Evolutionary conservation across 2,329 filamentous ascomycete species (phyloP), one percentile per base, ranked within the genome.

Genomic region (Thermothelomyces thermophilus): DNA sequence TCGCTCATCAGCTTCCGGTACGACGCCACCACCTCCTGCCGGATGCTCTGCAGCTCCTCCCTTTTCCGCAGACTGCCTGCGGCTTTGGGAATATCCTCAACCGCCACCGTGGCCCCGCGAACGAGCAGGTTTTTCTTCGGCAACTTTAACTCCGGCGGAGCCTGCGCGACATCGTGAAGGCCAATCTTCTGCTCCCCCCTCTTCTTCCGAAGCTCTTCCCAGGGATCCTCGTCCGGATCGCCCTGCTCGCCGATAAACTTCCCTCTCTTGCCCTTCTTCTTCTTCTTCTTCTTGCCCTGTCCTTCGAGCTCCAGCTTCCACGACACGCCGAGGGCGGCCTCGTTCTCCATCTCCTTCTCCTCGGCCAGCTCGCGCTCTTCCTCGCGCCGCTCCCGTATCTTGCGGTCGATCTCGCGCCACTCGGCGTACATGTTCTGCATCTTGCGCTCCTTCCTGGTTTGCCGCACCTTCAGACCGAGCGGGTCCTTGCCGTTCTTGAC

Each of bases 381-480:
- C 40, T 84, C 82, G 47, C 77, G 78, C 58, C 79, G 73, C 44
- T 84, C 83, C 56, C 80, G 72, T 36, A 82, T 71, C 62, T 80
- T 81, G 45, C 71, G 72, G 19, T 86, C 84, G 60, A 84, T 78
- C 58, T 83, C 83, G 46, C 77, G 73, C 77, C 86, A 90, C 58
- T 91, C 87, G 39, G 85, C 83, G 64, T 90, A 88, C 56, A 88
- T 76, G 62, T 87, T 87, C 60, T 83, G 82, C 73, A 96, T 84
- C 57, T 85, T 84, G 64, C 82, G 86, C 70, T 96, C 90, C 62
- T 90, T 93, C 66, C 84, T 85, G 5, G 90, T 96, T 45, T 80
- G 76, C 55, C 80, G 77, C 16, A 83, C 76, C 63, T 88, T 86
- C 8, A 84, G 62, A 0, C 86, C 81, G 30, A 79, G 68, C 6